Percentiles rank a stretch among this genome's conserved stretches.
These are phyloP conservation scores for Zymoseptoria tritici DNA, from an alignment of 2,329 filamentous ascomycete genomes.

Conservation along the genomic window DNA sequence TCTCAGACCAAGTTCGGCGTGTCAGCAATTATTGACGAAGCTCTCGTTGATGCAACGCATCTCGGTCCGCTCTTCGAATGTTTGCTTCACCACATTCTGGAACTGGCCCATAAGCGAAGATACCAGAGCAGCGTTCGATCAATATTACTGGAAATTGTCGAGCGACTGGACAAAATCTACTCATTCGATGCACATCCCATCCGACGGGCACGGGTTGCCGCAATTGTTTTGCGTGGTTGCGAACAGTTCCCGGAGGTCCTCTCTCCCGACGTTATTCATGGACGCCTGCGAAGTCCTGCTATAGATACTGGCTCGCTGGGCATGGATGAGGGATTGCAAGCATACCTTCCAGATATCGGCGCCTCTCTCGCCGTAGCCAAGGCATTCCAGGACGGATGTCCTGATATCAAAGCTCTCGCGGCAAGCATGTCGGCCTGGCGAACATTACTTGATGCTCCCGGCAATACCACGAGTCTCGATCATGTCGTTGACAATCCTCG, in stretches of 20 bases:
- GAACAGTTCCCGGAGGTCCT: constrained; percentile 20
- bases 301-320: constrained; percentile 12
- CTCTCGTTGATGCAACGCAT: constrained; percentile 21
- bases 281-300: constrained; percentile 4
- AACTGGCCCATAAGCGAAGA: constrained; percentile 19
- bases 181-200: constrained; percentile 18
- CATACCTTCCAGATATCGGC: constrained; percentile 31
- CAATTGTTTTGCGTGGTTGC: constrained; percentile 16
- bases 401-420: constrained; percentile 23
- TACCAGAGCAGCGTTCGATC: constrained; percentile 10
- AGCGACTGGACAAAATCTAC: constrained; percentile 18
- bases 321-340: constrained; percentile 29
- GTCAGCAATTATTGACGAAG: constrained; percentile 28
- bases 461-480: constrained; percentile 34
- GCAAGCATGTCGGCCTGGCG: constrained; percentile 33
- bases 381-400: constrained; percentile 33
- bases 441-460: constrained; percentile 27
- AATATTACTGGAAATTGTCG: constrained; percentile 14
- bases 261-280: constrained; percentile 5
- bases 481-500: constrained; percentile 44
- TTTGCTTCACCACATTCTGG: constrained; percentile 29
- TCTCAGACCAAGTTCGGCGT: constrained; percentile 11
- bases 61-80: constrained; percentile 37
- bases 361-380: constrained; percentile 34
- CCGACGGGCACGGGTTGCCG: constrained; percentile 22